phyloP scores from a whole-genome alignment of 345 rosid species.

The Zanthoxylum bungeanum region DNA sequence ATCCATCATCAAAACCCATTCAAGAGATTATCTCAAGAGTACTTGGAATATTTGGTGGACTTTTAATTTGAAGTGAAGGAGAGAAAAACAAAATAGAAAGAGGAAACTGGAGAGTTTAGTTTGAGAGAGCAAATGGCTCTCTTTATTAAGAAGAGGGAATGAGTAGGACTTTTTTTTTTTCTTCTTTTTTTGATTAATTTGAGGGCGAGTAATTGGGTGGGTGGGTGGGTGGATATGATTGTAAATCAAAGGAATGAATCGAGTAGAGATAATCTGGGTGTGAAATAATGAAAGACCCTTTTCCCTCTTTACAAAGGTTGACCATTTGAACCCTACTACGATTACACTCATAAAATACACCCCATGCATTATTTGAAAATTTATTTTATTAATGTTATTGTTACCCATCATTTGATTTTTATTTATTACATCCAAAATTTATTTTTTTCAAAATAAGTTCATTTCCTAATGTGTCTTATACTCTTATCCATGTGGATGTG shows the following conservation, averaged over 20 bases:
- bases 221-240: conserved; percentile 66
- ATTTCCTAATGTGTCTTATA: too few species aligned
- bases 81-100: neutral
- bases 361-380: too few species aligned
- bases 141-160: conserved; percentile 42
- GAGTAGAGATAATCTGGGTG: conserved; percentile 52
- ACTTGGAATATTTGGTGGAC: neutral
- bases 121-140: conserved; percentile 36
- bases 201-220: too few species aligned
- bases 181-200: neutral
- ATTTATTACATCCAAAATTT: too few species aligned
- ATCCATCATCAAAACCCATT: conserved; percentile 61
- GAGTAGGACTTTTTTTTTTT: conserved; percentile 23
- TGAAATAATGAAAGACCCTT: conserved; percentile 30
- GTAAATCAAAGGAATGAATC: conserved; percentile 55
- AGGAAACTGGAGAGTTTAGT: neutral
- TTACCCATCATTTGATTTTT: too few species aligned
- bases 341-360: conserved; percentile 25
- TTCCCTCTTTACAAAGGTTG: conserved; percentile 66
- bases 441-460: too few species aligned
- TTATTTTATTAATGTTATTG: too few species aligned
- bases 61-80: too few species aligned
- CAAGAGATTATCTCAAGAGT: neutral
- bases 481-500: too few species aligned
- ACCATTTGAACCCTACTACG: conserved; percentile 59